A percentile compares a stretch with the other conserved stretches of the same genome.
Evolutionary conservation across 768 basidiomycete species (phyloP).

Genomic region (Leccinum subtestaceum): DNA sequence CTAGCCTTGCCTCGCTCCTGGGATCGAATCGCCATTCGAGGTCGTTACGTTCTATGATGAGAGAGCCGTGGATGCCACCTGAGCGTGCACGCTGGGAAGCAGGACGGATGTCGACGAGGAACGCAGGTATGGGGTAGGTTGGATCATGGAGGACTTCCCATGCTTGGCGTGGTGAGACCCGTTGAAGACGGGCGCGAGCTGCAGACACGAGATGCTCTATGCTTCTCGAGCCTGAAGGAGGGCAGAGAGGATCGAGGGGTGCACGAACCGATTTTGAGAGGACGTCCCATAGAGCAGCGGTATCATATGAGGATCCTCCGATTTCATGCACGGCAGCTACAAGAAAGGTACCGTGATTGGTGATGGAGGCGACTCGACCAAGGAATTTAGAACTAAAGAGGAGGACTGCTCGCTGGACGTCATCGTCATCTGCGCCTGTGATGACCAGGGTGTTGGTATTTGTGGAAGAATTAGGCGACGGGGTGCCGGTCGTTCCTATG

Average conservation of each 20-base stretch:
- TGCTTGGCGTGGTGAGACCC: slow-evolving; percentile 59
- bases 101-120: slow-evolving; percentile 78
- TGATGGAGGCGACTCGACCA: slow-evolving; percentile 48
- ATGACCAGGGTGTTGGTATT: slow-evolving; percentile 51
- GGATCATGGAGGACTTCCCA: slow-evolving; percentile 56
- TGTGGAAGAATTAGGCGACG: slow-evolving; percentile 23
- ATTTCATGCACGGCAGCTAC: slow-evolving; percentile 54
- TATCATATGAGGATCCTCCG: slow-evolving; percentile 56
- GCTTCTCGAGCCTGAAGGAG: slow-evolving; percentile 63
- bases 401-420: slow-evolving; percentile 65
- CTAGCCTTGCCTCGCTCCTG: slow-evolving; percentile 51
- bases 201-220: slow-evolving; percentile 56
- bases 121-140: slow-evolving; percentile 54
- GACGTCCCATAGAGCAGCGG: slow-evolving; percentile 66
- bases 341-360: slow-evolving; percentile 34
- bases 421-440: slow-evolving; percentile 51
- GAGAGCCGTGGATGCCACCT: slow-evolving; percentile 64
- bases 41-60: slow-evolving; percentile 72
- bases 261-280: slow-evolving; percentile 58
- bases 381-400: slow-evolving; percentile 68
- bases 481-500: slow-evolving; percentile 47
- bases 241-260: slow-evolving; percentile 57
- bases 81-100: slow-evolving; percentile 52
- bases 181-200: slow-evolving; percentile 61
- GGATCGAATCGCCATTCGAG: slow-evolving; percentile 84